Evolutionary conservation across 192 early-diverging fungal genomes (phyloP).

Genomic region (Podila epicladia): DNA sequence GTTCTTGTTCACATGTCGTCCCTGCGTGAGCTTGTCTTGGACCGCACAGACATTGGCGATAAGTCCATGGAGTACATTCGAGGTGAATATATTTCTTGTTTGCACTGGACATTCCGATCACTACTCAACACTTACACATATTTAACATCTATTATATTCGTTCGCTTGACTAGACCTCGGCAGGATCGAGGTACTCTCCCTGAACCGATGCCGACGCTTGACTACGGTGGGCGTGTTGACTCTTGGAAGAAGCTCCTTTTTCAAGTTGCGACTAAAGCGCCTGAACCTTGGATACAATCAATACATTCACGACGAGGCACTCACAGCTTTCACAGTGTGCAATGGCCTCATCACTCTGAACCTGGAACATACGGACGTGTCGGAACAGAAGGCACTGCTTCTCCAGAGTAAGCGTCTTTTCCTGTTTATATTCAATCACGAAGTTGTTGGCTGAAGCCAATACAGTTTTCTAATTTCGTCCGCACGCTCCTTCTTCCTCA

Average conservation of each 20-base stretch:
- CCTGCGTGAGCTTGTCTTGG: constrained; percentile 54
- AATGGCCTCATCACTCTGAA: constrained; percentile 44
- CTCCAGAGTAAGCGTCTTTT: constrained; percentile 24
- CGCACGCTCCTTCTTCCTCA: neutral
- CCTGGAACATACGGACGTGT: constrained; percentile 53
- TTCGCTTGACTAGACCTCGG: constrained; percentile 17
- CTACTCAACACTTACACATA: neutral
- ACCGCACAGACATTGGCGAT: constrained; percentile 55
- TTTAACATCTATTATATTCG: neutral
- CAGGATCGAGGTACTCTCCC: constrained; percentile 28
- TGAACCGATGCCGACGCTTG: constrained; percentile 21
- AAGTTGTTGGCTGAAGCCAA: neutral
- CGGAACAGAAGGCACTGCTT: constrained; percentile 7
- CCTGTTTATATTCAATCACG: neutral
- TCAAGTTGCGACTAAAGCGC: constrained; percentile 29
- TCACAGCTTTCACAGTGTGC: constrained; percentile 23
- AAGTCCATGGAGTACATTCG: constrained; percentile 46
- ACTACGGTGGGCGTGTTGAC: constrained; percentile 20
- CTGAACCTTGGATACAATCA: constrained; percentile 34
- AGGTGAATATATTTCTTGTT: constrained; percentile 10
- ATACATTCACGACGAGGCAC: constrained; percentile 43
- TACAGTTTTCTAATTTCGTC: no score
- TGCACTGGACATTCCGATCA: neutral
- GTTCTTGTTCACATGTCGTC: constrained; percentile 34
- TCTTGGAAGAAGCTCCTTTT: constrained; percentile 31